These are phyloP conservation scores for Tolypocladium sp. DNA, from an alignment of 2,329 filamentous ascomycete genomes.

Conservation along the genomic window DNA sequence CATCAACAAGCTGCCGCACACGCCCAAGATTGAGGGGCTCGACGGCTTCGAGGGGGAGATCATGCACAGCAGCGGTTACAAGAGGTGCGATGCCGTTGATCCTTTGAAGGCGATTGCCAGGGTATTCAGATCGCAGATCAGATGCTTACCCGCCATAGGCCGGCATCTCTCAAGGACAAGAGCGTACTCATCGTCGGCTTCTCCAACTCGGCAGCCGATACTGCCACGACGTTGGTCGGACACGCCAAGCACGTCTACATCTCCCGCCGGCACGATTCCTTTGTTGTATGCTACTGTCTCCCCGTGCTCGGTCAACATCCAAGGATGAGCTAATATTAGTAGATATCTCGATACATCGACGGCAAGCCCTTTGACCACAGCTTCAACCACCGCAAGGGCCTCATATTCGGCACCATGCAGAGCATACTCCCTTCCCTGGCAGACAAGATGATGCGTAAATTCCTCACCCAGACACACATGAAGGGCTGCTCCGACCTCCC, in stretches of 20 bases:
- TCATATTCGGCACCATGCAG: constrained; percentile 10
- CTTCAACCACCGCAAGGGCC: constrained; percentile 5
- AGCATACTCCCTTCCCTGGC: not conserved
- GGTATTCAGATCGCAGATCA: not conserved
- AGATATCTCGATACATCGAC: constrained; percentile 12
- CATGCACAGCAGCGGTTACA: constrained; percentile 28
- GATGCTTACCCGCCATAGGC: constrained; percentile 4
- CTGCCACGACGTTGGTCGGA: constrained; percentile 19
- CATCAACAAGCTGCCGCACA: constrained; percentile 22
- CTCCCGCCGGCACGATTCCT: constrained; percentile 27
- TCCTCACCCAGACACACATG: constrained; percentile 11
- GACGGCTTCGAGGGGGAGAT: constrained; percentile 27
- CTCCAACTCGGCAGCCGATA: constrained; percentile 24
- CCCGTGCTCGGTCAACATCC: no score
- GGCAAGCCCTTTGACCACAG: constrained; percentile 23
- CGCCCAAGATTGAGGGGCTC: constrained; percentile 24
- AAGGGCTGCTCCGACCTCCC: constrained; percentile 12
- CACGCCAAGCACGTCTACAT: constrained; percentile 29
- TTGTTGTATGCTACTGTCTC: constrained; percentile 16
- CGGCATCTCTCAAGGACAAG: constrained; percentile 25
- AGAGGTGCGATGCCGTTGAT: constrained; percentile 12
- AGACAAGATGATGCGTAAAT: not conserved
- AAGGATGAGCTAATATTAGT: no score
- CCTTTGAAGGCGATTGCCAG: not conserved
- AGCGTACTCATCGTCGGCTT: constrained; percentile 34